Percentiles rank a stretch among this genome's conserved stretches.
phyloP scores from a whole-genome alignment of 2,329 filamentous ascomycete species.

The Magnaporthiopsis rhizophila region DNA sequence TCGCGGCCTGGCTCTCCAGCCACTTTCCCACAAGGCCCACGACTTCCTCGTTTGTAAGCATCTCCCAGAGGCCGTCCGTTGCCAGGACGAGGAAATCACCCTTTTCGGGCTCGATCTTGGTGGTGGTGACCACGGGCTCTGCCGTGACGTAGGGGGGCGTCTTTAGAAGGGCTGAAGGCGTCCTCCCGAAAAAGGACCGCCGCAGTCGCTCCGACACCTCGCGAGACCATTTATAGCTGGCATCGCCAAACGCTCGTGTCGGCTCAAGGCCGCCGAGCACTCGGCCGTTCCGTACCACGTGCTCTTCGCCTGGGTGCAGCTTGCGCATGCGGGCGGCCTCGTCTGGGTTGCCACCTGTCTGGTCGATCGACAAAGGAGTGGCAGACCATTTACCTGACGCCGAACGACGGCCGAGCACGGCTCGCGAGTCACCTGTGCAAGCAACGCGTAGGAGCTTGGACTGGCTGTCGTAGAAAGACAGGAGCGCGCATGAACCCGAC shows the following conservation, averaged over 20 bases:
- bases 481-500: slow-evolving; percentile 91
- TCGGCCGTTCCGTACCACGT: slow-evolving; percentile 81
- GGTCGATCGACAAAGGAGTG: slow-evolving; percentile 81
- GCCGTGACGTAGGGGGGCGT: slow-evolving; percentile 97
- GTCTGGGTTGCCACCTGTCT: slow-evolving; percentile 82
- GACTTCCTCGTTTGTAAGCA: slow-evolving; percentile 97
- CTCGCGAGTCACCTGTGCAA: slow-evolving; percentile 92
- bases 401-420: slow-evolving; percentile 76
- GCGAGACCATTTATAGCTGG: slow-evolving; percentile 89
- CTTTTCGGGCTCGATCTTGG: slow-evolving; percentile 78
- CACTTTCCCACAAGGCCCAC: slow-evolving; percentile 94
- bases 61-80: slow-evolving; percentile 96
- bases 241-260: slow-evolving; percentile 90
- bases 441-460: slow-evolving; percentile 87
- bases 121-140: slow-evolving; percentile 89
- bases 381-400: slow-evolving; percentile 85
- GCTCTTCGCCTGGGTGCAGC: slow-evolving; percentile 81
- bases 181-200: slow-evolving; percentile 78
- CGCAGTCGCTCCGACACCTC: slow-evolving; percentile 80
- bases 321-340: slow-evolving; percentile 76
- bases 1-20: slow-evolving; percentile 67
- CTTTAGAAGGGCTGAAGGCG: slow-evolving; percentile 67
- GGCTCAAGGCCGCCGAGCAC: slow-evolving; percentile 90
- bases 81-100: slow-evolving; percentile 96
- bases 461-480: slow-evolving; percentile 90